These are phyloP conservation scores for Alternaria incomplexa DNA, from an alignment of 2,329 filamentous ascomycete genomes.

Conservation along the genomic window DNA sequence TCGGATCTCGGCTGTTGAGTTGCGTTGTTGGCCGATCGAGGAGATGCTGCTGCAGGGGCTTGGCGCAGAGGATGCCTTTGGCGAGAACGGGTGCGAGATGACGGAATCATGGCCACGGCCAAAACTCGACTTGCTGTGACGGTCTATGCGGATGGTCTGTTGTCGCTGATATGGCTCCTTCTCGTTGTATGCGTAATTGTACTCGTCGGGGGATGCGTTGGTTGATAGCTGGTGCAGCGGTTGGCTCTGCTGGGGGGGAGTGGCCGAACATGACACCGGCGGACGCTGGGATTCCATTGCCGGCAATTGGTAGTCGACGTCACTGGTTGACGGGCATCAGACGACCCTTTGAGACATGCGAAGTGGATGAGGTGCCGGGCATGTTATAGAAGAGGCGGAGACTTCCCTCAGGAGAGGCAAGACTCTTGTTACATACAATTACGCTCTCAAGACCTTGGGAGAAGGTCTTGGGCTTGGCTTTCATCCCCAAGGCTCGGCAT, in stretches of 20 bases:
- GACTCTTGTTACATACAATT: constrained; percentile 41
- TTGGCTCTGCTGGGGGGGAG: constrained; percentile 22
- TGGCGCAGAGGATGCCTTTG: constrained; percentile 40
- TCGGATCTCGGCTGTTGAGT: constrained; percentile 24
- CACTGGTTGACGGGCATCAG: constrained; percentile 37
- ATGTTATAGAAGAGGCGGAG: constrained; percentile 43
- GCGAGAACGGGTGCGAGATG: constrained; percentile 47
- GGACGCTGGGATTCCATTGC: constrained; percentile 44
- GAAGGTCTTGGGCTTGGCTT: constrained; percentile 41
- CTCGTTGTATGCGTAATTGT: constrained; percentile 30
- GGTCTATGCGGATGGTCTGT: constrained; percentile 19
- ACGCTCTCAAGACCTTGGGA: constrained; percentile 41
- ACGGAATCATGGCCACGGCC: constrained; percentile 45
- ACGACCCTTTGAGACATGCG: constrained; percentile 21
- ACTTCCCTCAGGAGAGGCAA: constrained; percentile 43
- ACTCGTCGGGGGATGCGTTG: constrained; percentile 15
- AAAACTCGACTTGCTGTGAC: constrained; percentile 31
- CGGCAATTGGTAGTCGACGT: constrained; percentile 26
- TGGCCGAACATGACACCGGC: constrained; percentile 35
- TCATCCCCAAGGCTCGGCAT: constrained; percentile 37
- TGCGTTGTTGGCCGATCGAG: constrained; percentile 25
- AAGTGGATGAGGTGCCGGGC: constrained; percentile 33
- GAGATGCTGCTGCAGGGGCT: constrained; percentile 45
- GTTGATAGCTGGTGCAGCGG: constrained; percentile 15
- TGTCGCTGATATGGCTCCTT: constrained; percentile 29